These are phyloP conservation scores for Diaporthe australafricana DNA, from an alignment of 2,329 filamentous ascomycete genomes.

Conservation along the genomic window DNA sequence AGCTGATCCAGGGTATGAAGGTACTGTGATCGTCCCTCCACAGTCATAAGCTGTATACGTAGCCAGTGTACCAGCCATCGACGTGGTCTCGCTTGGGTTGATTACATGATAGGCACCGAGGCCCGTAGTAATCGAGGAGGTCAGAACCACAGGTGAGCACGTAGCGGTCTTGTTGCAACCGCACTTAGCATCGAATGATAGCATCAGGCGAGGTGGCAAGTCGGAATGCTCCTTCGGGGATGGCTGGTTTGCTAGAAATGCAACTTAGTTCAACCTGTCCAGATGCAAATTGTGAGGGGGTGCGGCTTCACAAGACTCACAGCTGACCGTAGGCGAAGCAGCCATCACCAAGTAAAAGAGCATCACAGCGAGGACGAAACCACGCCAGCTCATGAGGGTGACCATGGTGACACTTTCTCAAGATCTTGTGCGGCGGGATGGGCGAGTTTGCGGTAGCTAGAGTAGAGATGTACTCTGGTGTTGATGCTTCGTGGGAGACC, in stretches of 20 bases:
- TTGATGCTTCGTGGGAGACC: no score
- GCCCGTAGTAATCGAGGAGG: background rate
- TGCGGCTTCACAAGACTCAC: background rate
- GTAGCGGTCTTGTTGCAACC: background rate
- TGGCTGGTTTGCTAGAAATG: background rate
- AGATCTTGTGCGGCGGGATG: no score
- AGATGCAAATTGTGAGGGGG: background rate
- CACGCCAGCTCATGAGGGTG: background rate
- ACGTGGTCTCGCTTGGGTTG: background rate
- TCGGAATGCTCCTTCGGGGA: background rate
- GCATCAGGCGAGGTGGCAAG: background rate
- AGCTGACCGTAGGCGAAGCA: background rate
- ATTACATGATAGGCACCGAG: background rate
- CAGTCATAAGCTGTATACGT: background rate
- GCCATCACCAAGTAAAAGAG: background rate
- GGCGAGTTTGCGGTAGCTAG: no score
- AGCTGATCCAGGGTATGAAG: background rate
- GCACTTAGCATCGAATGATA: background rate
- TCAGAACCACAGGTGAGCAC: background rate
- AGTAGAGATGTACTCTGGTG: no score
- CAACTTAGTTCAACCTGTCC: background rate
- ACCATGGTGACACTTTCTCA: background rate
- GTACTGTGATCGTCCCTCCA: background rate
- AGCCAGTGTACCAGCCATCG: background rate
- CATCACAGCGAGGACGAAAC: background rate